Evolutionary conservation across 2,329 filamentous ascomycete species (phyloP).

Genomic region (Alternaria sp.): DNA sequence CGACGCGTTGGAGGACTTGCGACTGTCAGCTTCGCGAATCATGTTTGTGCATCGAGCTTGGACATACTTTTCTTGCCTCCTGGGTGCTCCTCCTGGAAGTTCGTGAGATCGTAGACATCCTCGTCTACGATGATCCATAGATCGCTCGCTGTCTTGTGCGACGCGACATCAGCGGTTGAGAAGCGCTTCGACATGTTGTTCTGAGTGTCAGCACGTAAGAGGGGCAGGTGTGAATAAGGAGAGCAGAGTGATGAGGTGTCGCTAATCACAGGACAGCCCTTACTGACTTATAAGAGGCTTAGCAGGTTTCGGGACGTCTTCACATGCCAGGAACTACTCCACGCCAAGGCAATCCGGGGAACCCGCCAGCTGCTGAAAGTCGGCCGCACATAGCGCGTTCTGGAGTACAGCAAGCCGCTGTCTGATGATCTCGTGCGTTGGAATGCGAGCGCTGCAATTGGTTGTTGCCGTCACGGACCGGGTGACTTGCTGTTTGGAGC

Average conservation of each 20-base stretch:
- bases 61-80: conserved; percentile 75
- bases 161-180: conserved; percentile 81
- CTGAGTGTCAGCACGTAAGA: conserved; percentile 7
- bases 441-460: conserved; percentile 35
- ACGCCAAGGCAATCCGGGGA: conserved; percentile 38
- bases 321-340: conserved; percentile 42
- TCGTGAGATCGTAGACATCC: conserved; percentile 94
- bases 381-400: conserved; percentile 33
- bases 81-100: conserved; percentile 59
- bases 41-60: not conserved
- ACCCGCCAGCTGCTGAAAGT: conserved; percentile 24
- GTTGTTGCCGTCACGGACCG: conserved; percentile 17
- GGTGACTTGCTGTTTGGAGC: conserved; percentile 34
- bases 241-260: conserved; percentile 2
- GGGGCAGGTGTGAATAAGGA: not conserved
- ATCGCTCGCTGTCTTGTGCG: conserved; percentile 86
- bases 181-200: conserved; percentile 83
- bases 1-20: conserved; percentile 68
- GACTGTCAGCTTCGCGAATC: conserved; percentile 18
- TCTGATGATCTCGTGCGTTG: conserved; percentile 39
- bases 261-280: conserved; percentile 26
- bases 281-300: conserved; percentile 32
- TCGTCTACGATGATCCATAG: conserved; percentile 92
- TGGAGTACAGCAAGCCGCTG: conserved; percentile 27
- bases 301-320: conserved; percentile 36